Conservation (phyloP, 2,329 filamentous ascomycete genomes). For the Arthrobotrys pseudoclavata region DNA sequence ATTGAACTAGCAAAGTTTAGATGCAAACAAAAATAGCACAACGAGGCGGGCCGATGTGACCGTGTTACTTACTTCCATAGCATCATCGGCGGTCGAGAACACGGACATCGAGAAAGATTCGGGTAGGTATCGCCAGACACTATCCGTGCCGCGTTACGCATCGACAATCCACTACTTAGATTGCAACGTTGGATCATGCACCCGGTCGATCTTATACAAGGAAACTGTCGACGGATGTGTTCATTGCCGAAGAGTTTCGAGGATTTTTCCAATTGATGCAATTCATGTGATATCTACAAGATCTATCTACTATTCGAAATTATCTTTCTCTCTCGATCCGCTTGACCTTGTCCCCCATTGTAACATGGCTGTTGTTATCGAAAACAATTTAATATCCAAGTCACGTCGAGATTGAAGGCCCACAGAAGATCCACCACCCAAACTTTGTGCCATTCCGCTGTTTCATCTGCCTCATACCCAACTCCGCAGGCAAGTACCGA, state of each 20-base stretch:
- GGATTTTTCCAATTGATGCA: too few relatives aligned
- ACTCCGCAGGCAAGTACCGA: conserved; percentile 30
- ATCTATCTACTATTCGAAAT: neutral
- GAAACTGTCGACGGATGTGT: conserved; percentile 1
- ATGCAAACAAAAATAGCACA: conserved; percentile 37
- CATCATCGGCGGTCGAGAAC: conserved; percentile 35
- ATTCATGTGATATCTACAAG: neutral
- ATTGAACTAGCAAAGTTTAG: conserved; percentile 25
- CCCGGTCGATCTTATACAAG: conserved; percentile 1
- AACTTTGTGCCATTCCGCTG: conserved; percentile 46
- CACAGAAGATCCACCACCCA: conserved; percentile 37
- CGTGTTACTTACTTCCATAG: neutral
- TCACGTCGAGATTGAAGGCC: conserved; percentile 34
- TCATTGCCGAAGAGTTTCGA: neutral
- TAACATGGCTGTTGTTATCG: neutral
- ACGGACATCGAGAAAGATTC: conserved; percentile 1
- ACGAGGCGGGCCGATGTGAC: conserved; percentile 36
- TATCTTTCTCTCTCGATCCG: conserved; percentile 3
- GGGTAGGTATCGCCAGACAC: conserved; percentile 8
- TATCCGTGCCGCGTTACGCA: conserved; percentile 34
- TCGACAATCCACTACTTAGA: neutral
- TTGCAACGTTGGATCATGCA: conserved; percentile 28
- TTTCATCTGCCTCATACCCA: conserved; percentile 56
- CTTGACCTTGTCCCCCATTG: neutral
- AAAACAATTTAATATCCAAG: conserved; percentile 3